These are phyloP conservation scores for Elsinoe fawcettii DNA, from an alignment of 2,329 filamentous ascomycete genomes.

Conservation along the genomic window DNA sequence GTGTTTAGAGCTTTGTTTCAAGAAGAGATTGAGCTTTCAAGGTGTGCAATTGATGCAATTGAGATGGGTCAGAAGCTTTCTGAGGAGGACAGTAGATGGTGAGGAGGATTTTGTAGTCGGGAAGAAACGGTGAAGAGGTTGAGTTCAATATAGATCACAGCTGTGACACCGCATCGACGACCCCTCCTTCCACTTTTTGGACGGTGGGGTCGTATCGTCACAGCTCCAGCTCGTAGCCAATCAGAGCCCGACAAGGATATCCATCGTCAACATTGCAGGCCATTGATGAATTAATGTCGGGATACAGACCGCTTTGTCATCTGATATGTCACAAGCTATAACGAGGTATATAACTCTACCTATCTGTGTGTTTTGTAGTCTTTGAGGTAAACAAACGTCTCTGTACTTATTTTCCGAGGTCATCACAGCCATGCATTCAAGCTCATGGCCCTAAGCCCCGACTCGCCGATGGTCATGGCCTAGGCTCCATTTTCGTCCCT, in stretches of 20 bases:
- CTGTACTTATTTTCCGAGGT: background rate
- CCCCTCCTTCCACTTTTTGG: constrained; percentile 8
- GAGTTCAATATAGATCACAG: background rate
- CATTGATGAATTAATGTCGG: background rate
- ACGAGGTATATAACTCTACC: too few species aligned
- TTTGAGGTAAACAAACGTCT: too few species aligned
- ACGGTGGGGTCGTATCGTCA: constrained; percentile 3
- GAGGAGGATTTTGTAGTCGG: background rate
- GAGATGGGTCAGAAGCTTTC: constrained; percentile 1
- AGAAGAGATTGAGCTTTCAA: background rate
- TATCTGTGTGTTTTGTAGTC: too few species aligned
- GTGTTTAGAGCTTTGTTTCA: constrained; percentile 10
- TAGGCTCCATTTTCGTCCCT: background rate
- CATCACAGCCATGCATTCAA: background rate
- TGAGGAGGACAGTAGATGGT: constrained; percentile 9
- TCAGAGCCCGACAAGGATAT: background rate
- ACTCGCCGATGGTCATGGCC: constrained; percentile 5
- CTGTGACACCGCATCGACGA: background rate
- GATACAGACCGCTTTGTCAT: background rate
- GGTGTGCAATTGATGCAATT: constrained; percentile 11
- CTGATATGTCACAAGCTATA: background rate
- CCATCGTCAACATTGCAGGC: background rate
- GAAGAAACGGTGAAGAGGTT: constrained; percentile 13
- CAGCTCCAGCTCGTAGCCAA: constrained; percentile 1
- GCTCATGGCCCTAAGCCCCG: background rate